Conservation (phyloP, 1,284 basidiomycete genomes). For the Cutaneotrichosporon sp. region DNA sequence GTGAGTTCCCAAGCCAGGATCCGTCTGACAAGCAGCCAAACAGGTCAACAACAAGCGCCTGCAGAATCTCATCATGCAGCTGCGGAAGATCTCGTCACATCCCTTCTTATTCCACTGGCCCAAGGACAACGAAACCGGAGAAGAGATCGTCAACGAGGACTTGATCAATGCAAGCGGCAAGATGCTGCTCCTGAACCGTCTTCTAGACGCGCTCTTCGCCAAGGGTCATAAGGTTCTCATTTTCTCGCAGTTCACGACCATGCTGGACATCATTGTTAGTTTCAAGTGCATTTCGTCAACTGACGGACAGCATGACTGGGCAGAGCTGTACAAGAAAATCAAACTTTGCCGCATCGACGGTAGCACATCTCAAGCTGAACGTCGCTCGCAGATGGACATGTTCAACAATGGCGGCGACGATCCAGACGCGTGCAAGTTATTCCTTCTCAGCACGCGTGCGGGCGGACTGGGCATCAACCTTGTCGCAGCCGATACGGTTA, state of each 20-base stretch:
- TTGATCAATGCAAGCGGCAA: slow-evolving; percentile 85
- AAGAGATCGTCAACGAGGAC: slow-evolving; percentile 64
- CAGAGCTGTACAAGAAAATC: slow-evolving; percentile 71
- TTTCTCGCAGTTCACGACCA: slow-evolving; percentile 90
- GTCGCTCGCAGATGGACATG: slow-evolving; percentile 74
- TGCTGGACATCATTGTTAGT: slow-evolving; percentile 85
- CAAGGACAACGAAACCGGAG: slow-evolving; percentile 58
- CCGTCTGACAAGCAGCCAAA: slow-evolving; percentile 55
- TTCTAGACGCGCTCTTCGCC: slow-evolving; percentile 78
- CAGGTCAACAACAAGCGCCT: slow-evolving; percentile 85
- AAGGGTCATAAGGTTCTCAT: slow-evolving; percentile 83
- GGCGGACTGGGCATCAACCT: slow-evolving; percentile 91
- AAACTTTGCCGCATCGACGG: slow-evolving; percentile 87
- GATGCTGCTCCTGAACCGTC: slow-evolving; percentile 89
- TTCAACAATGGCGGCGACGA: slow-evolving; percentile 83
- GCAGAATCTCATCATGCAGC: slow-evolving; percentile 91
- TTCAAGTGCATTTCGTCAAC: neutral
- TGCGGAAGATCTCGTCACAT: slow-evolving; percentile 80
- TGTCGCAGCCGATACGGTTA: slow-evolving; percentile 87
- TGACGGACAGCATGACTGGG: slow-evolving; percentile 65
- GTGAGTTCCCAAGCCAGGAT: slow-evolving; percentile 50
- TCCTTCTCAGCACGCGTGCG: slow-evolving; percentile 85
- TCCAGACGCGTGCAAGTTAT: slow-evolving; percentile 67
- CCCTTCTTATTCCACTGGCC: slow-evolving; percentile 92
- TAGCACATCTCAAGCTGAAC: slow-evolving; percentile 65